Base-by-base conservation (phyloP, 1,139 yeast genomes). In the Saccharomyces uvarum region DNA sequence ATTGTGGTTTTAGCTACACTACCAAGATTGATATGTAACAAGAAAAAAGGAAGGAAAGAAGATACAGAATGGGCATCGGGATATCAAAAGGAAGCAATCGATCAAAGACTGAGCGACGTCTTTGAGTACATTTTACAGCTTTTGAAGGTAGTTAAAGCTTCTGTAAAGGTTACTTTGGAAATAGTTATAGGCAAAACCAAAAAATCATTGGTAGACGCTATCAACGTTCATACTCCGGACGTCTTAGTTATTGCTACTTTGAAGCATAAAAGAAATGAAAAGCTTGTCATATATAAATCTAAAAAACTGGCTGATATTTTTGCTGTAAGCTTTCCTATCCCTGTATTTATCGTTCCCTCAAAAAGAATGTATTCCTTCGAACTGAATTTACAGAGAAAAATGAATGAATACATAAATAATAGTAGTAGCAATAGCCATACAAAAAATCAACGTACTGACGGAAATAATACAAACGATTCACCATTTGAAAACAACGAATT, bases 311-410 rank as follows among this genome's bases (percentile, higher is more conserved):
- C 84, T 29, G 91, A 86, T 65, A 71, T 85, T 52, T 71, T 86
- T 52, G 84, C 84, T 44, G 81, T 79, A 58, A 75, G 77, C 58
- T 84, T 78, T 62, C 85, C 87, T 1, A 74, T 84, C 13, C 93
- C 95, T 0, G 79, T 83, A 5, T 75, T 85, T 32, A 77, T 85
- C 32, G 85, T 82, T 0, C 90, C 93, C 0, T 83, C 88, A 0
- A 73, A 77, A 60, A 82, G 85, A 59, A 77, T 84, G 82, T 74
- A 71, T 54, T 65, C 71, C 16, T 83, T 82, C 67, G 89, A 84
- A 64, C 57, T 65, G 5, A 64, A 70, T 27, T 56, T 77, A 48
- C 60, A 60, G 52, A 50, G 50, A 13, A 38, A 53, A 24, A 41
- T 48, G 19, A 44, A 48, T 24, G 28, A 24, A 47, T 21, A 19